Conservation (phyloP, 768 basidiomycete species). For the Clavulina sp. region DNA sequence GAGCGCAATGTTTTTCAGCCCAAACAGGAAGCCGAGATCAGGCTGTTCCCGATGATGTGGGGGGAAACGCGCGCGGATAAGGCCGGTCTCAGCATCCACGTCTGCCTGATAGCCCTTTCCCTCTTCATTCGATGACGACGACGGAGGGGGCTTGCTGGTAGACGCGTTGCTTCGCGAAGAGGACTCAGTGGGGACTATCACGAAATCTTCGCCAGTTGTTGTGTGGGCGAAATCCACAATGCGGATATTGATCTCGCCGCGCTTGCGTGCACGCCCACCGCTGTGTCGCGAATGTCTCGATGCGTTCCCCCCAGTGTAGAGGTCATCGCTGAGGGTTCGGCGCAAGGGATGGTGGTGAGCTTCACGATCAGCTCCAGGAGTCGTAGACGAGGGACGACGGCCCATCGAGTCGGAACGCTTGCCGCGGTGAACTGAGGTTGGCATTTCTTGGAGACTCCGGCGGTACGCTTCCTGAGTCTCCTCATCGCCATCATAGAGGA, state of each 20-base stretch:
- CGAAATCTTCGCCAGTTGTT: conserved; percentile 85
- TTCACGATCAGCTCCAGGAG: conserved; percentile 11
- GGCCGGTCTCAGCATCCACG: conserved; percentile 64
- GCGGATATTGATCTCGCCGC: conserved; percentile 88
- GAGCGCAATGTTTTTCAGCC: conserved; percentile 62
- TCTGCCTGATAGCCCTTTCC: conserved; percentile 69
- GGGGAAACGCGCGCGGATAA: conserved; percentile 83
- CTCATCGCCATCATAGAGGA: conserved; percentile 93
- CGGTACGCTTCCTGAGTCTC: conserved; percentile 69
- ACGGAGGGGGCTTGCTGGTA: conserved; percentile 25
- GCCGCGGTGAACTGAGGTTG: conserved; percentile 35
- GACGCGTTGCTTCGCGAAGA: conserved; percentile 15
- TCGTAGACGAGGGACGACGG: conserved; percentile 21
- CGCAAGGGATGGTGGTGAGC: conserved; percentile 27
- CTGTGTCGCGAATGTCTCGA: conserved; percentile 26
- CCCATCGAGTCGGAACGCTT: conserved; percentile 68
- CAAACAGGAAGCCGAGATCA: conserved; percentile 87
- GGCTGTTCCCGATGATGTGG: conserved; percentile 80
- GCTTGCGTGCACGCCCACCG: conserved; percentile 37
- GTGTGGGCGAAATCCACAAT: conserved; percentile 99
- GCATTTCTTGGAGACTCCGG: conserved; percentile 33
- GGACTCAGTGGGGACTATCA: conserved; percentile 14
- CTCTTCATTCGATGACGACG: conserved; percentile 10
- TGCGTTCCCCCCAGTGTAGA: conserved; percentile 46
- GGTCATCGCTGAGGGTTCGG: conserved; percentile 65